These are phyloP conservation scores for Artemisia argyi DNA, from an alignment of 129 eudicot genomes.

Conservation along the genomic window DNA sequence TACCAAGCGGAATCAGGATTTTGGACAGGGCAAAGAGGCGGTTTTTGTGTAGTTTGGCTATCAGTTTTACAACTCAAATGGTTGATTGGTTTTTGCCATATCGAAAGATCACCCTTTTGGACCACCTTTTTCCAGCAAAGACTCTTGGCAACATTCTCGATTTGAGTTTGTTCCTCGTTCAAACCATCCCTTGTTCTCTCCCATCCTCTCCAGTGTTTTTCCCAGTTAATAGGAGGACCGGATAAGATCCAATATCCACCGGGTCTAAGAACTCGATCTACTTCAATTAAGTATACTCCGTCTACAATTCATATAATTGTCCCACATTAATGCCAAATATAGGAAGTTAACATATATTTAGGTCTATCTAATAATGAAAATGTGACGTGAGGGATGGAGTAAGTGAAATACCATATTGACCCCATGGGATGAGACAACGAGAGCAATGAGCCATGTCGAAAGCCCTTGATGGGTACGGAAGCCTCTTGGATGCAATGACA, in stretches of 20 bases:
- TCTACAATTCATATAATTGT: constrained; percentile 30
- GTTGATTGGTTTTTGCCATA: constrained; percentile 88
- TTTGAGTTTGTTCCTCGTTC: constrained; percentile 73
- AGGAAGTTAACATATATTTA: not conserved
- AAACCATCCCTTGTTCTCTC: constrained; percentile 69
- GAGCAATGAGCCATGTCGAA: constrained; percentile 99
- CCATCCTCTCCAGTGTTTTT: constrained; percentile 84
- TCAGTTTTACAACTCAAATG: constrained; percentile 64
- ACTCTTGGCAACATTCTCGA: constrained; percentile 75
- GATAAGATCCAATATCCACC: constrained; percentile 98
- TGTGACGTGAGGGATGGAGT: not conserved
- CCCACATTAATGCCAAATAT: not conserved
- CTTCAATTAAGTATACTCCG: constrained; percentile 85
- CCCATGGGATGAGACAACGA: constrained; percentile 98
- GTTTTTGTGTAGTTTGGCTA: constrained; percentile 35
- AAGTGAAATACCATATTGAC: constrained; percentile 57
- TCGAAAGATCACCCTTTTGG: constrained; percentile 73
- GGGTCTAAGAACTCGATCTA: constrained; percentile 85
- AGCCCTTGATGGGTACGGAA: constrained; percentile 90
- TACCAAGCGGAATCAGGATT: constrained; percentile 84
- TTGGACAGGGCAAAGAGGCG: constrained; percentile 63
- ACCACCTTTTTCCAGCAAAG: constrained; percentile 89
- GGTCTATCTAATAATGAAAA: not conserved
- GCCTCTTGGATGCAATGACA: constrained; percentile 81
- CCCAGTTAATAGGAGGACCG: constrained; percentile 87